phyloP scores from a whole-genome alignment of 345 rosid genomes.

The Camelina neglecta region DNA sequence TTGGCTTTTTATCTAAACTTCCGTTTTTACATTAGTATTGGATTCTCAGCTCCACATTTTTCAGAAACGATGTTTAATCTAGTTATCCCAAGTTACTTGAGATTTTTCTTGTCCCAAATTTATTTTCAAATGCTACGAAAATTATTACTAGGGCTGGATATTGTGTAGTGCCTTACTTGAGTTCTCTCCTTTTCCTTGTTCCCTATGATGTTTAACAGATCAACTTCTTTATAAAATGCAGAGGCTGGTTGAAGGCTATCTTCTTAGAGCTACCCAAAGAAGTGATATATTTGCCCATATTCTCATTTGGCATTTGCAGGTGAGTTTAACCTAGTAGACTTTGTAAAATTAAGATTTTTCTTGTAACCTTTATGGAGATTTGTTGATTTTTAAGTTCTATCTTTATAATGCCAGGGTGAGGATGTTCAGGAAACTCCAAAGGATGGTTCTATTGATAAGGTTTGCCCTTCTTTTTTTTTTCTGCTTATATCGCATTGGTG shows the following conservation, averaged over 20 bases:
- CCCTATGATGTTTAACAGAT: slow-evolving; percentile 21
- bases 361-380: slow-evolving; percentile 14
- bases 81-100: too few relatives aligned
- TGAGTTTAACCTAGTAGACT: slow-evolving; percentile 40
- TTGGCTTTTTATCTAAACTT: slow-evolving; percentile 12
- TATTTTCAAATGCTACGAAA: background rate
- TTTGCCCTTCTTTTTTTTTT: slow-evolving; percentile 32
- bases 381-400: slow-evolving; percentile 31
- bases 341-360: slow-evolving; percentile 28
- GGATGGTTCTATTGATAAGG: slow-evolving; percentile 71
- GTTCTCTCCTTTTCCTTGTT: slow-evolving; percentile 26
- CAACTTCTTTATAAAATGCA: slow-evolving; percentile 46
- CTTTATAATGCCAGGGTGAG: slow-evolving; percentile 77
- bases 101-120: too few relatives aligned
- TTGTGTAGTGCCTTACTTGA: slow-evolving; percentile 14
- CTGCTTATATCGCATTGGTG: slow-evolving; percentile 24
- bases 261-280: slow-evolving; percentile 96
- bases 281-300: slow-evolving; percentile 98
- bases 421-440: slow-evolving; percentile 66
- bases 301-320: slow-evolving; percentile 98
- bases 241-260: slow-evolving; percentile 93
- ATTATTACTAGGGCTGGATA: background rate
- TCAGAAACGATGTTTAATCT: background rate
- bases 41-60: slow-evolving; percentile 12
- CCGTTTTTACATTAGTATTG: slow-evolving; percentile 3